Base-by-base conservation (phyloP, 495 filamentous ascomycete species). In the Annulohypoxylon stygium region DNA sequence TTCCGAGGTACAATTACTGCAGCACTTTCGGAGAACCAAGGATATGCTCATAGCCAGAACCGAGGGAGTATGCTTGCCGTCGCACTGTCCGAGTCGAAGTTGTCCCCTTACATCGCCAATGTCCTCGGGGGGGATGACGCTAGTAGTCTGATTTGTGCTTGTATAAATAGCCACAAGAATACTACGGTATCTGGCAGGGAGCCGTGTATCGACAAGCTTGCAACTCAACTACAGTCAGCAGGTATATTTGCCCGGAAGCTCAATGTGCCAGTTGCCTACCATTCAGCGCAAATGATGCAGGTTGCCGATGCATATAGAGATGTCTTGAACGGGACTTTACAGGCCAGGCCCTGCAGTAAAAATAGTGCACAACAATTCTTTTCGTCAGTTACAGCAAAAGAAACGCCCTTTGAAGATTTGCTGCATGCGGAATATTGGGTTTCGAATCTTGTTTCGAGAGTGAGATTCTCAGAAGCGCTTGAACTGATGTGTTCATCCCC, bases 121-220 rank as follows among this genome's bases (percentile, higher is more conserved):
- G 78, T 80, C 18, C 65, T 86, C 1, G n/a, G 11, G 4, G 51
- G 34, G 16, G 33, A 11, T 51, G 41, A 9, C 8, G 37, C 1
- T 9, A 18, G 34, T 6, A 7, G 8, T 30, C 8, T 48, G 20
- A 61, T 41, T 58, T 85, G 33, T 30, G 85, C 82, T 4, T 88
- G 86, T 51, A 53, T 85, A 33, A 88, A 87, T 64, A 84, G 82
- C 57, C 84, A 82, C 9, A 47, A 30, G 1, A 86, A 77, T 61
- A 41, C 76, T n/a, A 87, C 86, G 2, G n/a, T 87, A 0, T 81
- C 83, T 0, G 85, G 83, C 2, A 58, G 68, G 0, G 71, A 69
- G 0, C 67, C 63, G 0, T 67, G 61, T 2, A 80, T 89, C 6
- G 75, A 82, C 2, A 50, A 50, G 0, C 54, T 82, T 1, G 54